These are phyloP conservation scores for Candida caryicola DNA, from an alignment of 805 yeast species.

Conservation along the genomic window DNA sequence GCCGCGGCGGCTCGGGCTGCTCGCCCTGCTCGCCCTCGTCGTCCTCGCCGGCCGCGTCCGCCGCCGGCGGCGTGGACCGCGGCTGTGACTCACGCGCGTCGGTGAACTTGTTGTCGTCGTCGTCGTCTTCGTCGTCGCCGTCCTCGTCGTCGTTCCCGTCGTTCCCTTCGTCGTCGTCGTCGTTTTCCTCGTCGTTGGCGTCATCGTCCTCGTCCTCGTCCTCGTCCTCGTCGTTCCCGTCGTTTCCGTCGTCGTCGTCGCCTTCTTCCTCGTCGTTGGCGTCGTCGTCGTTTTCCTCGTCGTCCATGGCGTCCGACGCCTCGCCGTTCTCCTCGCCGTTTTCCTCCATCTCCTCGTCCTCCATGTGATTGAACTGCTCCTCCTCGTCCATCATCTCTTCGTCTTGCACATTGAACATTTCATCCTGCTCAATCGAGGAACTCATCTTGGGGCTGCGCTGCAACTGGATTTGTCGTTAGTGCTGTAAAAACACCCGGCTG, in stretches of 20 bases:
- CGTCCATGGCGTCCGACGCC: conserved; percentile 20
- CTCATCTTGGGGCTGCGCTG: too few species aligned
- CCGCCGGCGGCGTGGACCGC: conserved; percentile 12
- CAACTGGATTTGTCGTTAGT: too few species aligned
- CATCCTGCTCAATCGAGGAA: conserved; percentile 18
- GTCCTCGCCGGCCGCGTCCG: conserved; percentile 14
- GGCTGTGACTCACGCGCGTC: conserved; percentile 9
- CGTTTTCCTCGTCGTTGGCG: conserved; percentile 17
- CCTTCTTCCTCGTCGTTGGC: conserved; percentile 20
- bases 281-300: conserved; percentile 25
- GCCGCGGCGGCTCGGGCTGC: neutral
- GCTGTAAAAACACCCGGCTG: neutral
- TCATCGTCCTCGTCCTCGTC: conserved; percentile 14
- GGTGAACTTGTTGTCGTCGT: conserved; percentile 13
- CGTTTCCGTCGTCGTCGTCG: conserved; percentile 20
- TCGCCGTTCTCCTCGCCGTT: conserved; percentile 24
- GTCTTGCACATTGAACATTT: conserved; percentile 21
- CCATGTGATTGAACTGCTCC: conserved; percentile 4
- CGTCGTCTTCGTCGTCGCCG: conserved; percentile 15
- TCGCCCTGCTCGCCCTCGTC: conserved; percentile 7
- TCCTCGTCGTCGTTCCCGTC: conserved; percentile 13
- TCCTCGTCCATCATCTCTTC: conserved; percentile 16
- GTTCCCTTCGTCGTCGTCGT: conserved; percentile 13
- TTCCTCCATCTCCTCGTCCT: conserved; percentile 18
- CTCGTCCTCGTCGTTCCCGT: conserved; percentile 11